Evolutionary conservation across 2,329 filamentous ascomycete species (phyloP), one percentile per base, ranked within the genome.

Genomic region (Pyrenophora graminea): DNA sequence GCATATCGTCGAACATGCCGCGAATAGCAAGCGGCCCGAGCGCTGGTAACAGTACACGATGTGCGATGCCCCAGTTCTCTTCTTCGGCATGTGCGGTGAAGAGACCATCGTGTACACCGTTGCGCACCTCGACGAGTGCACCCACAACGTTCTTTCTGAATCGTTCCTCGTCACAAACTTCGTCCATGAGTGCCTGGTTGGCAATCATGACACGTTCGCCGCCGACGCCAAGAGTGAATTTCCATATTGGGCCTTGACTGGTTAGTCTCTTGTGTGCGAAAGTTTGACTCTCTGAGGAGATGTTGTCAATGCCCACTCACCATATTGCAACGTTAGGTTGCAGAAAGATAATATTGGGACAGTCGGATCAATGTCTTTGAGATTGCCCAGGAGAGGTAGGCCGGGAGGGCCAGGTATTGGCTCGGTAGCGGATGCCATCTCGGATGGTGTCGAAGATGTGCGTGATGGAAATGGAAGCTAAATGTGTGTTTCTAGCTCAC

Each of bases 21-120:
- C 82, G 79, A 61, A 91, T 89, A 1, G 82, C 79, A 18, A 89
- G 69, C 0, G 87, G 87, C 0, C 87, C 87, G 66, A 90, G 89
- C 2, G 85, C 86, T 0, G 87, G 86, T 62, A 87, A 80, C 46
- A 90, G 74, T 13, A 86, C 74, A 18, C 85, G 76, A 63, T 89
- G 83, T 23, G 88, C 87, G 56, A 87, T 80, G 21, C 80, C 68
- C 75, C 75, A 77, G 19, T 75, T 68, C 41, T 69, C 69, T 30
- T 74, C 69, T 48, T 77, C 69, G 2, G 69, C 68, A 23, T 66
- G 66, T 2, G 74, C 70, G 13, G 75, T 76, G 57, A 77, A 77
- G 0, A 77, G 63, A 4, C 75, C 74, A 55, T 74, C 72, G 21
- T 72, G 71, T 0, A 67, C 59, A 13, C 71, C 70, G 40, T 74